phyloP scores from a whole-genome alignment of 2,329 filamentous ascomycete species.

The Cladosporium cucumerinum region DNA sequence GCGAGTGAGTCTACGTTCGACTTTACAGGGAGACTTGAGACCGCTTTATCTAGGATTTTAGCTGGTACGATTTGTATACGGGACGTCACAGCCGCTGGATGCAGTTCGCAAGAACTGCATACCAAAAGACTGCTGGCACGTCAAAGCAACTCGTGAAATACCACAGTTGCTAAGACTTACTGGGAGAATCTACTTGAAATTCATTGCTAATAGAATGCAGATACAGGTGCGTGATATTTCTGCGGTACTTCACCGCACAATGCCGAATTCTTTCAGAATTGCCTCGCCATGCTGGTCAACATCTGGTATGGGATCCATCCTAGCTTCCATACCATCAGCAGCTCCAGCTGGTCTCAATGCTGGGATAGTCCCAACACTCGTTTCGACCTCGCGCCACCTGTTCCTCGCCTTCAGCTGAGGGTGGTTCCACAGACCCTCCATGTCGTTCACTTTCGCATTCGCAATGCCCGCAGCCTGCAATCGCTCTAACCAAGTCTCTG shows the following conservation, averaged over 20 bases:
- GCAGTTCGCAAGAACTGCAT: too few species aligned
- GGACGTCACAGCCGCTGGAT: too few species aligned
- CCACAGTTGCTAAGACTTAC: too few species aligned
- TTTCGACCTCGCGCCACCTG: conserved; percentile 50
- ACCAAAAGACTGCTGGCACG: too few species aligned
- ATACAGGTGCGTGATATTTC: too few species aligned
- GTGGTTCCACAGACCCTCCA: conserved; percentile 53
- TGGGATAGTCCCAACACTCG: conserved; percentile 43
- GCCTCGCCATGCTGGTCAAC: conserved; percentile 49
- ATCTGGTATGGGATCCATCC: conserved; percentile 45
- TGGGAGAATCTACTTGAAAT: too few species aligned
- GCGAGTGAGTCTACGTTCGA: background rate
- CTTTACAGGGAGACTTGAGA: background rate
- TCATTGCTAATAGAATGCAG: too few species aligned
- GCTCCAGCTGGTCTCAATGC: conserved; percentile 50
- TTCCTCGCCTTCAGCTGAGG: conserved; percentile 47
- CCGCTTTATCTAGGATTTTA: too few species aligned
- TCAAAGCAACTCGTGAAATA: too few species aligned
- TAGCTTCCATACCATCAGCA: conserved; percentile 30
- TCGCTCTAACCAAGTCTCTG: conserved; percentile 39
- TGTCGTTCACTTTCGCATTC: conserved; percentile 53
- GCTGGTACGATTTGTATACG: too few species aligned
- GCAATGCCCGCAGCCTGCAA: conserved; percentile 50
- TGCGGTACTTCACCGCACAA: background rate
- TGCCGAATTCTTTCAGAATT: conserved; percentile 29